Evolutionary conservation across 108 stramenopile genomes (phyloP), one percentile per base, ranked within the genome.

Genomic region (Pseudonitzschia delicatissima): DNA sequence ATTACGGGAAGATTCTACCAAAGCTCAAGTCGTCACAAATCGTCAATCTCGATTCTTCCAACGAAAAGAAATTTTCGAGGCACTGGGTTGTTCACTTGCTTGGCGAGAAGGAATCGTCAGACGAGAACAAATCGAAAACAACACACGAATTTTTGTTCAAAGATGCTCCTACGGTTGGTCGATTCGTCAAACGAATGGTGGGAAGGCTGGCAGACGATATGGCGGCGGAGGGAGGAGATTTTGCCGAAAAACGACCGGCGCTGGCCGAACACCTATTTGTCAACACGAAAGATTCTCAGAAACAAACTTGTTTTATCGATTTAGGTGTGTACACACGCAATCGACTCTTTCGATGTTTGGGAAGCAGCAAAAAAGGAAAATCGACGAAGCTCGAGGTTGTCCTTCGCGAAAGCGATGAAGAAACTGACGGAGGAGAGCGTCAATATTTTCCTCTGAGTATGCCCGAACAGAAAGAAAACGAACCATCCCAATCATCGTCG

Each of bases 41-140:
- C 50, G 77, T 96, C 11, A 95, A 96, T 58, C 79, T 98, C 48
- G 96, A 98, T 66, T 95, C 96, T 2, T 89, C 93, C 1, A 97
- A 95, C 1, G 71, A 74, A 3, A 74, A 65, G 28, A 98, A 98
- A 67, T 97, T 97, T 74, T 95, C 94, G 18, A 76, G 94, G 15
- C 98, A 98, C 68, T 83, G 90, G 87, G 90, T 96, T 39, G 62
- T 96, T 11, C 90, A 94, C 64, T 57, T 98, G 44, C 62, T 65
- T 21, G 15, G 13, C 12, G 60, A 40, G 21, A 23, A 61, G 12
- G 60, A 42, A 42, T 18, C 7, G 4, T 6, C 36, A n/a, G 23
- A 37, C 7, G 8, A 15, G 36, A 28, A 20, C 5, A 25, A 4
- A 18, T 2, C 37, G 5, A 26, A 40, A 21, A 42, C 63, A 28